Conservation (phyloP, 768 basidiomycete species). For the Gautieria morchelliformis region DNA sequence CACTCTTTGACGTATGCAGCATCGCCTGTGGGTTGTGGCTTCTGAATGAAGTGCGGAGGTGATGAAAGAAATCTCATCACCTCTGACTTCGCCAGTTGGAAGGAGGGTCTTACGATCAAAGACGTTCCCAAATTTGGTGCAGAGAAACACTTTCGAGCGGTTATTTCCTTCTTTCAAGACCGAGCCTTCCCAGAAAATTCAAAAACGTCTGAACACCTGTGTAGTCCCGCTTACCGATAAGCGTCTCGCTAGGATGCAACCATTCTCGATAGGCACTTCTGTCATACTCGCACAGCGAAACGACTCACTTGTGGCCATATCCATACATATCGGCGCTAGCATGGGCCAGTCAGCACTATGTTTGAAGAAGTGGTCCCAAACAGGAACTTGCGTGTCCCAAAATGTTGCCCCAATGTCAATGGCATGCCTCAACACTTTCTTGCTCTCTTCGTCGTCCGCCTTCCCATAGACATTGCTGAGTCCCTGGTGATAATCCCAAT, state of each 20-base stretch:
- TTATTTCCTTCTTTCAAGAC: slow-evolving; percentile 7
- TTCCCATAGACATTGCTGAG: slow-evolving; percentile 6
- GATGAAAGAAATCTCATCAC: not conserved
- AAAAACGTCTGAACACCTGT: not conserved
- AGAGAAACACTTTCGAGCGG: slow-evolving; percentile 9
- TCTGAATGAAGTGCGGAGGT: not conserved
- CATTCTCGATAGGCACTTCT: not conserved
- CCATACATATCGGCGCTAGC: slow-evolving; percentile 7
- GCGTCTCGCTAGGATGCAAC: not conserved
- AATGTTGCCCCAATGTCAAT: slow-evolving; percentile 6
- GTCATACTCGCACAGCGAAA: not conserved
- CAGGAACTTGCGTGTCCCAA: slow-evolving; percentile 5
- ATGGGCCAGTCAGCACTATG: not conserved
- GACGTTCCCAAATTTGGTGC: slow-evolving; percentile 6
- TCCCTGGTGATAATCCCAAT: not conserved
- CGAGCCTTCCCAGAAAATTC: not conserved
- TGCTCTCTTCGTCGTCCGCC: slow-evolving; percentile 7
- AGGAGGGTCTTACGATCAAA: slow-evolving; percentile 3
- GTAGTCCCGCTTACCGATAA: slow-evolving; percentile 1
- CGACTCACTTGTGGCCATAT: slow-evolving; percentile 6
- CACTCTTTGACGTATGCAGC: slow-evolving; percentile 3
- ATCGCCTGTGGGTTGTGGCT: slow-evolving; percentile 15
- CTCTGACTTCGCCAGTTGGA: not conserved
- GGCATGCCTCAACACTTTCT: slow-evolving; percentile 6
- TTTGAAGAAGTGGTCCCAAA: not conserved